Evolutionary conservation across 1,284 basidiomycete genomes (phyloP), one percentile per base, ranked within the genome.

Genomic region (Microstroma glucosiphilum): DNA sequence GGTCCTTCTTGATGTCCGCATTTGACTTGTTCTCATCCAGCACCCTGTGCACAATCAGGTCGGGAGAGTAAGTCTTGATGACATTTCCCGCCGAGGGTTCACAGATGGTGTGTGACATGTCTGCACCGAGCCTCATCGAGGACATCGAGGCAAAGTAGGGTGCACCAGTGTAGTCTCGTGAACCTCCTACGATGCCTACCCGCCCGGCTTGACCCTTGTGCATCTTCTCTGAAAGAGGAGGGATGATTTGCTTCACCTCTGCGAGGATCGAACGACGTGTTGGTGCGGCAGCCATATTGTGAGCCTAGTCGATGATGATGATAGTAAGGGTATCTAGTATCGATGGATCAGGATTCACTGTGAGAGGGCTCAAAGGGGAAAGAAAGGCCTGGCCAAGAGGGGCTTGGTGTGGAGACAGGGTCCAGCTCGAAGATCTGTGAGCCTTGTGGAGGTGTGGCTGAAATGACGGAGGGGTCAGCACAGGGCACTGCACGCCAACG

Each of bases 161-260:
- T 25, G 94, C 94, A 17, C 94, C 96, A 0, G 92, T 91, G 80
- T 97, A 98, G 73, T 97, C 94, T 66, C 88, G 83, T 37, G 90
- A 90, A 23, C 94, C 94, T 59, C 94, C 94, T 2, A 98, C 84
- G 19, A 98, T 89, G 57, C 91, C 94, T 30, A 98, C 88, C 23
- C 94, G 85, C 85, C 92, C 92, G 60, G 92, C 93, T 82, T 97
- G 94, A 12, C 94, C 94, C 79, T 98, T 98, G 83, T 96, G 92
- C 42, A 96, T 82, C 54, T 87, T 85, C 2, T 88, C 86, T 72
- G 89, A 85, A 17, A 94, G 84, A 46, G 91, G 90, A 0, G 91
- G 91, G 64, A 94, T 89, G 53, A 94, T 82, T 63, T 84, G 83
- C 77, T 87, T 88, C 64, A 91, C 84, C 12, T 69, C 62, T 26